Base-by-base conservation (phyloP, 257 asterid species). In the Ophiorrhiza pumila region DNA sequence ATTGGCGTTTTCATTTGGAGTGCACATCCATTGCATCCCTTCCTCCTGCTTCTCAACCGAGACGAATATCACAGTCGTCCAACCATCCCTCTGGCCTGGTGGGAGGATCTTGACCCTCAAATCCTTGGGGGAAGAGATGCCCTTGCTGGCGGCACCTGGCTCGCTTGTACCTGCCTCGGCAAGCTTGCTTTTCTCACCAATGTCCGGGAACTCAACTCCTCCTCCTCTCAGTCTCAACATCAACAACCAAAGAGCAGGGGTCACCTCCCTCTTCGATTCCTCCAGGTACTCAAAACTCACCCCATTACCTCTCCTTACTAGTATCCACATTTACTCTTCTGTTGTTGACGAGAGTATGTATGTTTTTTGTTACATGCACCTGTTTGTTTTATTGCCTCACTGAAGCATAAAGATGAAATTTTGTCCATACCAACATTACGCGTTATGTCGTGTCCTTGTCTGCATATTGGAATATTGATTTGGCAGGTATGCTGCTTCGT, bases 91-190 rank as follows among this genome's bases (percentile, higher is more conserved):
- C 53, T 91, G 70, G 81, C 80, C 27, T 89, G 97, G 97, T 91
- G 98, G 97, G 87, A 80, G 32, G 72, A 63, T 0, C 89, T n/a
- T n/a, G n/a, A 78, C 71, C 84, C 82, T 32, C 77, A 71, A 46
- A 91, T 85, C 71, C 80, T 91, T 14, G 98, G 96, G 41, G 96
- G 98, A 29, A 85, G 91, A 74, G 98, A 91, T 66, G 87, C 31
- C 52, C 78, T 69, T 42, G 95, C 88, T 66, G 98, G 97, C 11
- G 97, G 97, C 46, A 93, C 96, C 56, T 93, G 98, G 97, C 34
- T 91, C 78, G 96, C 87, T 77, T 84, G 83, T 75, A 42, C 83
- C 34, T 76, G 63, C 64, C 52, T 73, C 14, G 97, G 96, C 15
- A 89, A 81, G 83, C 23, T 91, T 17, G 90, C 96, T 23, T 91